Evolutionary conservation across 2,329 filamentous ascomycete genomes (phyloP).

Genomic region (Penicillium sp.): DNA sequence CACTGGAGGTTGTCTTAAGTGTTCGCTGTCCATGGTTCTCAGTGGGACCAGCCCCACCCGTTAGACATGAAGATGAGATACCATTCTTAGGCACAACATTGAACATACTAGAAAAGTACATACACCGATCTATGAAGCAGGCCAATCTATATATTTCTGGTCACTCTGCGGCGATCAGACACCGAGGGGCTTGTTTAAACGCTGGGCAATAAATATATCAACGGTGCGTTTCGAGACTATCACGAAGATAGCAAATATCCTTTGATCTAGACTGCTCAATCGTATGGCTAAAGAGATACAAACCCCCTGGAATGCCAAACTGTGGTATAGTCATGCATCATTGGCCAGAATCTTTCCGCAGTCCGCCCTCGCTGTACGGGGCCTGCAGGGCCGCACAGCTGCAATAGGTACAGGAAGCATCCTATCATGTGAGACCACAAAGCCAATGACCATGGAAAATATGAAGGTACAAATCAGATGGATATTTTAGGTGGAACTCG

Average conservation of each 20-base stretch:
- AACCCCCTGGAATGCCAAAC: neutral
- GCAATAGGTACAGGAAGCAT: neutral
- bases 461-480: no score
- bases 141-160: no score
- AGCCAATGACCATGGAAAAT: no score
- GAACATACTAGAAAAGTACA: no score
- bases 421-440: neutral
- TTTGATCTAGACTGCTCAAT: neutral
- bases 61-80: neutral
- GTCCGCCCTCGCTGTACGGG: neutral
- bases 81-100: no score
- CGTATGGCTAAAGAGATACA: neutral
- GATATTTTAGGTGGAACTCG: no score
- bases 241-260: neutral
- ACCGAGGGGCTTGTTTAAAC: neutral
- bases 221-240: neutral
- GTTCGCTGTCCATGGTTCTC: neutral
- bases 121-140: no score
- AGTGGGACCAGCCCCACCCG: neutral
- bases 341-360: neutral
- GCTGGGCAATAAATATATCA: neutral
- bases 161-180: neutral
- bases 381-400: neutral
- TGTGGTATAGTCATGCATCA: neutral
- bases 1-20: neutral